Evolutionary conservation across 1,139 yeast genomes (phyloP).

Genomic region (Suhomyces choctaworum): DNA sequence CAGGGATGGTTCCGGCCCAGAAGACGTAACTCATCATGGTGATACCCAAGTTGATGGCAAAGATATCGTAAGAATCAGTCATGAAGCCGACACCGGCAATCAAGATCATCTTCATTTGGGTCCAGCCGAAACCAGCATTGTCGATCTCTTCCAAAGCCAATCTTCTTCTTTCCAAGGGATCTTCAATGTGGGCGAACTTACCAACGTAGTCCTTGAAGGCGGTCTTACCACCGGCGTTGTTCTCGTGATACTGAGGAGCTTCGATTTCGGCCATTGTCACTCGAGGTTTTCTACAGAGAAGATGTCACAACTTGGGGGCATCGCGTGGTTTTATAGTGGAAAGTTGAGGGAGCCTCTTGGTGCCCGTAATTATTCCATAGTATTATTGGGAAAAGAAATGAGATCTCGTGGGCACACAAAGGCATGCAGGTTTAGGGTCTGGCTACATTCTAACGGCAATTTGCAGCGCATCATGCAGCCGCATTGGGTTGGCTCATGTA

Average conservation of each 20-base stretch:
- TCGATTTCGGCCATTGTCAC: conserved; percentile 28
- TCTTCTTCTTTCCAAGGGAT: conserved; percentile 87
- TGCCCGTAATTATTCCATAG: not conserved
- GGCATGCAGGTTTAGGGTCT: conserved; percentile 4
- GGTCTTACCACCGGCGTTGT: conserved; percentile 70
- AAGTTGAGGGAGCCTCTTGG: not conserved
- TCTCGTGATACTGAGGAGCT: conserved; percentile 20
- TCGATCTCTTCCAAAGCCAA: conserved; percentile 87
- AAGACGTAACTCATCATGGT: conserved; percentile 73
- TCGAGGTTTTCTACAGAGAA: not conserved
- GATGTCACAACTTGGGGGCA: not conserved
- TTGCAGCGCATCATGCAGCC: too few species aligned
- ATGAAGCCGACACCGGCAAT: conserved; percentile 95
- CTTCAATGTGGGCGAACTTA: conserved; percentile 81
- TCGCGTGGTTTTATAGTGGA: conserved; percentile 4
- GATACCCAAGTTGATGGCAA: conserved; percentile 81
- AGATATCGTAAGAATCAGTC: conserved; percentile 90
- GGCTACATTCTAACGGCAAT: too few species aligned
- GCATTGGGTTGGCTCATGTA: too few species aligned
- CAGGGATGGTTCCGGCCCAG: conserved; percentile 68
- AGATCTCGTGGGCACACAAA: conserved; percentile 12
- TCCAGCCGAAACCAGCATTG: conserved; percentile 83
- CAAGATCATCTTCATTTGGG: conserved; percentile 79
- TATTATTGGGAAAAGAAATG: conserved; percentile 12
- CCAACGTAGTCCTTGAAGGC: conserved; percentile 86